phyloP scores from a whole-genome alignment of 2,329 filamentous ascomycete species.

The Alternaria tenuissima region DNA sequence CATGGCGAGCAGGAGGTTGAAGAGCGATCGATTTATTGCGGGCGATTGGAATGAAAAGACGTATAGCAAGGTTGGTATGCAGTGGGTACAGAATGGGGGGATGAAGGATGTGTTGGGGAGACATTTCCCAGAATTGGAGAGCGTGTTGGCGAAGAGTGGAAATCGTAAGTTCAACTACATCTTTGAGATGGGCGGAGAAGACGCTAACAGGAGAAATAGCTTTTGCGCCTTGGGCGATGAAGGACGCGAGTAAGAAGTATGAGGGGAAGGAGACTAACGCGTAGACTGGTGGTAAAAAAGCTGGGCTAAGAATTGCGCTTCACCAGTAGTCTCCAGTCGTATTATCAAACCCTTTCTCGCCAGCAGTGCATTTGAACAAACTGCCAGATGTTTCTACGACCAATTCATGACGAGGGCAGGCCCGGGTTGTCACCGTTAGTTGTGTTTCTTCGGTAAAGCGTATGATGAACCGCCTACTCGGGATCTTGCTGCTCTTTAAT shows the following conservation, averaged over 20 bases:
- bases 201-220: conserved; percentile 19
- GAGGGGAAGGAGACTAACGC: conserved; percentile 31
- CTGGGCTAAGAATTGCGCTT: not conserved
- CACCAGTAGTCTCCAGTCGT: not conserved
- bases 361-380: not conserved
- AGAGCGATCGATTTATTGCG: conserved; percentile 58
- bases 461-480: not conserved
- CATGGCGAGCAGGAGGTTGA: conserved; percentile 55
- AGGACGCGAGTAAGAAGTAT: conserved; percentile 30
- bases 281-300: not conserved
- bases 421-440: not conserved
- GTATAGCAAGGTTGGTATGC: conserved; percentile 54
- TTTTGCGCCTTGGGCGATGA: conserved; percentile 35
- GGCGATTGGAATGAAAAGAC: conserved; percentile 52
- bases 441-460: not conserved
- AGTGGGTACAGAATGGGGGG: conserved; percentile 54
- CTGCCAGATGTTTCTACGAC: not conserved
- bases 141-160: conserved; percentile 11
- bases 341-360: not conserved
- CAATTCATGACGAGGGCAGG: not conserved
- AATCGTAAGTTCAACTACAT: conserved; percentile 37
- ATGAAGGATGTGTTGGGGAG: conserved; percentile 57
- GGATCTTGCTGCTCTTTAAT: not conserved
- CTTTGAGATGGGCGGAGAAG: not conserved
- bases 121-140: conserved; percentile 50